A percentile compares a stretch with the other conserved stretches of the same genome.
These are phyloP conservation scores for Trichoderma sp. DNA, from an alignment of 2,329 filamentous ascomycete species.

Conservation along the genomic window DNA sequence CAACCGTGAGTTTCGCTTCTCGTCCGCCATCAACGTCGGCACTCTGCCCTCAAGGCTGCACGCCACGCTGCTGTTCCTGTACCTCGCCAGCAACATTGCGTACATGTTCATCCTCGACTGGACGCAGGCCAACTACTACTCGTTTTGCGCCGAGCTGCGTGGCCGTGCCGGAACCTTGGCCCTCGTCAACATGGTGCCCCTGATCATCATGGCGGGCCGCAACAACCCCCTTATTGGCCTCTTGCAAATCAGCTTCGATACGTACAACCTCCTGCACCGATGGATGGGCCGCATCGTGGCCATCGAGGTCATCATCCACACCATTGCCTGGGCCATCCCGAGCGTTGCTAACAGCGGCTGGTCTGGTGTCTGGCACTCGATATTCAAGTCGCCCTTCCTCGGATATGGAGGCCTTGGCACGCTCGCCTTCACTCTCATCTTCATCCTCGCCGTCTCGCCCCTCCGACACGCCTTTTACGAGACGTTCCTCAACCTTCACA, in stretches of 20 bases:
- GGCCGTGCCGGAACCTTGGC: constrained; percentile 82
- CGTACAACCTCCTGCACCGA: constrained; percentile 73
- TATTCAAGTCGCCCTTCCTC: constrained; percentile 64
- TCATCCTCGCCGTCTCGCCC: constrained; percentile 71
- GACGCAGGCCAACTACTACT: constrained; percentile 54
- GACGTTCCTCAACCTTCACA: constrained; percentile 87
- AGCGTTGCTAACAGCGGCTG: constrained; percentile 65
- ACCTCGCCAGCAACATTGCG: constrained; percentile 58
- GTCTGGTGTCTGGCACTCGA: constrained; percentile 52
- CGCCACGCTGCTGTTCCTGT: constrained; percentile 54
- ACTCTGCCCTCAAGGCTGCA: constrained; percentile 66
- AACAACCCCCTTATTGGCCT: constrained; percentile 88
- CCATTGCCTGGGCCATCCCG: constrained; percentile 70
- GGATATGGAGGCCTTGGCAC: constrained; percentile 61
- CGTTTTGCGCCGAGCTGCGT: constrained; percentile 76
- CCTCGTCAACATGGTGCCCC: constrained; percentile 86
- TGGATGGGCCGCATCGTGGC: constrained; percentile 78
- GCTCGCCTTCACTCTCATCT: constrained; percentile 61
- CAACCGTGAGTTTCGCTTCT: constrained; percentile 64
- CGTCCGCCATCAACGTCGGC: constrained; percentile 57
- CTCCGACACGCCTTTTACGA: constrained; percentile 95
- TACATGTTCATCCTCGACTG: constrained; percentile 65
- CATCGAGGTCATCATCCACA: constrained; percentile 66
- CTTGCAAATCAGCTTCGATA: constrained; percentile 89
- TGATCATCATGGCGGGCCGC: constrained; percentile 82